Evolutionary conservation across 2,329 filamentous ascomycete species (phyloP), one percentile per base, ranked within the genome.

Genomic region (Clonostachys sp.): DNA sequence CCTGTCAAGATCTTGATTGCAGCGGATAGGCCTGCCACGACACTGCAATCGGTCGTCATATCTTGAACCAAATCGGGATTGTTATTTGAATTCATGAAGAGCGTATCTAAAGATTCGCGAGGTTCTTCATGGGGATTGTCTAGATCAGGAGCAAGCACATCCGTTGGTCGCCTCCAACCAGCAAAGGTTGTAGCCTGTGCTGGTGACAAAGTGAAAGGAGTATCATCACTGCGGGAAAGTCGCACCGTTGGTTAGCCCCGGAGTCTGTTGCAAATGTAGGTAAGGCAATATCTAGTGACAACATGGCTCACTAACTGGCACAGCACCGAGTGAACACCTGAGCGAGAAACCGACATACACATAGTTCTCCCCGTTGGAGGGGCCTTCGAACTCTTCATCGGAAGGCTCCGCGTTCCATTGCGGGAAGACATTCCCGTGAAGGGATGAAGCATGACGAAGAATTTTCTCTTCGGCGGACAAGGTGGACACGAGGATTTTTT

Each of bases 21-120:
- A 24, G 91, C 91, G 61, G 91, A 96, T 6, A 99, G 76, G 62
- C 94, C 96, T 14, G 94, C 94, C 30, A 99, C 92, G 5, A 99
- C 92, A 2, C 94, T 97, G 62, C 94, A 99, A 64, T 99, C 94
- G 1, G 92, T 95, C 6, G 92, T 91, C 50, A 95, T 84, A 65
- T 99, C 94, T 66, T 99, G 94, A 4, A 96, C 91, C 8, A 99
- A 78, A 65, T 99, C 92, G 51, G 88, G 83, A 13, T 79, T 75
- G 9, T 74, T 68, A 7, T 68, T 66, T 14, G 77, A 72, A 42
- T 70, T 65, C 82, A 89, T 88, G 12, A 79, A 68, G 13, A 74
- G 48, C 13, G 63, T 57, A 18, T 64, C 61, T 67, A 53, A 57
- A 61, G 46, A 8, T 49, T 41, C 10, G 49, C 38, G 6, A 30